Conservation (phyloP, 768 basidiomycete species). For the Wakefieldia striispora region DNA sequence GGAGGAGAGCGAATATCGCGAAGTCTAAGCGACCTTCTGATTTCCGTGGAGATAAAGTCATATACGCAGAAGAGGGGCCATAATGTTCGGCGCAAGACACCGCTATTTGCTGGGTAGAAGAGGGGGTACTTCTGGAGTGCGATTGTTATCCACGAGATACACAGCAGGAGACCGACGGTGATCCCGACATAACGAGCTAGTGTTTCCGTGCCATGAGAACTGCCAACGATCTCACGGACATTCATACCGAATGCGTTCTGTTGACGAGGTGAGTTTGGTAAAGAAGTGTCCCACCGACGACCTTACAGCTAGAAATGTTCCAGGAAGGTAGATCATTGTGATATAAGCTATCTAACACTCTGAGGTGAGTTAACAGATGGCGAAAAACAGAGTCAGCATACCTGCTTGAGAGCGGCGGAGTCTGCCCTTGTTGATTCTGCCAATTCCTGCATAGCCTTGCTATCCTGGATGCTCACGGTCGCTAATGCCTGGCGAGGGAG, state of each 20-base stretch:
- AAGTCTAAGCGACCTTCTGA: background rate
- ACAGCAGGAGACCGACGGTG: constrained; percentile 44
- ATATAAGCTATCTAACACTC: constrained; percentile 46
- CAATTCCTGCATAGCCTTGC: constrained; percentile 14
- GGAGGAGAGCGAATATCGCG: background rate
- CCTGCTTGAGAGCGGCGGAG: constrained; percentile 20
- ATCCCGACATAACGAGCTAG: constrained; percentile 39
- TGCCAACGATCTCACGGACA: constrained; percentile 30
- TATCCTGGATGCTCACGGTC: constrained; percentile 52
- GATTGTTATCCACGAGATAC: constrained; percentile 53
- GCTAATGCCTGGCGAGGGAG: constrained; percentile 45
- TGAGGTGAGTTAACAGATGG: background rate
- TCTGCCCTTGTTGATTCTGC: constrained; percentile 3
- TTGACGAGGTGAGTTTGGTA: constrained; percentile 14
- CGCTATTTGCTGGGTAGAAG: constrained; percentile 10
- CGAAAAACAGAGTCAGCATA: background rate
- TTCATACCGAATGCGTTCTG: constrained; percentile 33
- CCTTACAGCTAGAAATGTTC: constrained; percentile 39
- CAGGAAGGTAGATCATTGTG: constrained; percentile 57
- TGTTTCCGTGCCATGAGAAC: constrained; percentile 22
- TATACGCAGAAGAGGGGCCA: constrained; percentile 25
- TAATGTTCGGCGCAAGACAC: constrained; percentile 7
- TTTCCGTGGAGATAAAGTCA: background rate
- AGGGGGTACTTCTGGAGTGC: constrained; percentile 40
- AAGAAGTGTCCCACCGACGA: background rate